Percentiles rank a stretch among this genome's conserved stretches.
These are phyloP conservation scores for Maudiozyma serrabonitensis DNA, from an alignment of 805 yeast species.

Conservation along the genomic window DNA sequence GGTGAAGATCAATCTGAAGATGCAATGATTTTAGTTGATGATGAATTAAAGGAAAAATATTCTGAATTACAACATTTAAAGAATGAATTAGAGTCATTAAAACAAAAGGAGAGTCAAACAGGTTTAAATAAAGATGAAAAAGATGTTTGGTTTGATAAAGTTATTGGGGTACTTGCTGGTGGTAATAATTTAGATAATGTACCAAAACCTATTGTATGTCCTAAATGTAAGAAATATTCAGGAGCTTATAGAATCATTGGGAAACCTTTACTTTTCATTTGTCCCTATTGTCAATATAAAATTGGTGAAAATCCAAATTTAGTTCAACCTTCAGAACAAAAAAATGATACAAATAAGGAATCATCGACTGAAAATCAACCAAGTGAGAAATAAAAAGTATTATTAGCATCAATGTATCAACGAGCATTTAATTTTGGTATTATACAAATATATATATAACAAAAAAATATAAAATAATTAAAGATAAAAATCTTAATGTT, in stretches of 20 bases:
- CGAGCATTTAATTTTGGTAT: too few species aligned
- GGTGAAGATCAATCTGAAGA: constrained; percentile 44
- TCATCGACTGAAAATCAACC: too few species aligned
- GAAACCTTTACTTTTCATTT: constrained; percentile 17
- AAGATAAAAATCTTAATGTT: neutral
- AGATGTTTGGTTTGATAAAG: constrained; percentile 29
- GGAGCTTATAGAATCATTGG: constrained; percentile 20
- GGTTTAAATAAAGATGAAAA: constrained; percentile 17
- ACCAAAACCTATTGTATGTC: constrained; percentile 17
- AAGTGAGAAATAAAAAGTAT: too few species aligned
- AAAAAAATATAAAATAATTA: too few species aligned
- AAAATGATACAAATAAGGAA: neutral
- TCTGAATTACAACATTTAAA: constrained; percentile 32
- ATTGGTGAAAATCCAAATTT: constrained; percentile 4
- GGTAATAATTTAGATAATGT: constrained; percentile 16
- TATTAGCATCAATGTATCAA: too few species aligned
- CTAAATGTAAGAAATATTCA: constrained; percentile 15
- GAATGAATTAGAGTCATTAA: constrained; percentile 19
- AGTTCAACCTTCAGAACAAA: neutral
- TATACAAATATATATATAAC: too few species aligned
- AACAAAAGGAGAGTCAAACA: constrained; percentile 4
- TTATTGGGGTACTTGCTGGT: constrained; percentile 23
- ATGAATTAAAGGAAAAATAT: constrained; percentile 34
- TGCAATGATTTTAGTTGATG: constrained; percentile 35
- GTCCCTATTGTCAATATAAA: constrained; percentile 21